Evolutionary conservation across 345 rosid species (phyloP).

Genomic region (Hibiscus mutabilis): DNA sequence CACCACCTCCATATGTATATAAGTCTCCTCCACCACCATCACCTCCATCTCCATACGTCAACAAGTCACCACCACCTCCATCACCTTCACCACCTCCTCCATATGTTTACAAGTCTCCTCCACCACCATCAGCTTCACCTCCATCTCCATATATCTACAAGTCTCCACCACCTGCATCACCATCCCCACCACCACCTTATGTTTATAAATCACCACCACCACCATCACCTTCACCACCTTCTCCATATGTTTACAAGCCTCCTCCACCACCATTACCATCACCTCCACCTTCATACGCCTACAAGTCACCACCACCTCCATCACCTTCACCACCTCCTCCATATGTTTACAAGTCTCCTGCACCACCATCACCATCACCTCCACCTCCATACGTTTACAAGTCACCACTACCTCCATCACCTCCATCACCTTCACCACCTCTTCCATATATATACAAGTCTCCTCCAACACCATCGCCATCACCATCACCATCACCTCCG

Average conservation of each 20-base stretch:
- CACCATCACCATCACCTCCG: too few species aligned
- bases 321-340: neutral
- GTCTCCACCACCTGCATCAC: neutral
- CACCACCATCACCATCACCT: neutral
- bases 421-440: neutral
- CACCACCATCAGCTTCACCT: neutral
- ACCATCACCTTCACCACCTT: neutral
- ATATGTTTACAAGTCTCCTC: conserved; percentile 13
- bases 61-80: conserved; percentile 12
- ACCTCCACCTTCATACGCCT: neutral
- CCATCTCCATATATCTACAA: neutral
- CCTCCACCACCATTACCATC: neutral
- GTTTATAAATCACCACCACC: neutral
- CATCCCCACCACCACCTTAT: neutral
- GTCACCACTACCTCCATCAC: neutral
- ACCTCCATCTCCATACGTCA: neutral
- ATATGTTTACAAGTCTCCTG: neutral
- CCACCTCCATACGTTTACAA: neutral
- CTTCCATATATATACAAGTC: neutral
- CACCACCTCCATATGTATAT: conserved; percentile 7
- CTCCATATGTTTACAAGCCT: neutral
- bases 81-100: neutral
- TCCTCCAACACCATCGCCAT: too few species aligned
- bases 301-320: neutral
- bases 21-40: neutral